phyloP scores from a whole-genome alignment of 2,329 filamentous ascomycete genomes.

The Colletotrichum cordylinicola region DNA sequence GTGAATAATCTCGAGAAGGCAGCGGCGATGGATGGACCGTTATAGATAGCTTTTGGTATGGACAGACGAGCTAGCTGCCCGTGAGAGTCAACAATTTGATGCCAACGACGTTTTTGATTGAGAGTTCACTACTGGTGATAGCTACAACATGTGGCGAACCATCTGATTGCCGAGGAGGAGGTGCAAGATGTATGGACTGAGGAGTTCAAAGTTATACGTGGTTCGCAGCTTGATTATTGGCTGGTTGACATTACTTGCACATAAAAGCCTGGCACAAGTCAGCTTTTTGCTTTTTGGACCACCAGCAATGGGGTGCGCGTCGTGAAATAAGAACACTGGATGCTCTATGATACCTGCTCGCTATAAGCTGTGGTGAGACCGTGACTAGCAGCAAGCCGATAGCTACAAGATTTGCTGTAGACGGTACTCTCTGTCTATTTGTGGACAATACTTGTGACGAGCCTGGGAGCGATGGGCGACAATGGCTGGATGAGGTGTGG shows the following conservation, averaged over 20 bases:
- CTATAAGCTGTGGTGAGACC: background rate
- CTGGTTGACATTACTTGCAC: fast-evolving
- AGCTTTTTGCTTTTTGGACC: background rate
- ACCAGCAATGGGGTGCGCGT: background rate
- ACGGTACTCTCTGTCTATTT: background rate
- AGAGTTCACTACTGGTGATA: background rate
- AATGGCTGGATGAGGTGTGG: background rate
- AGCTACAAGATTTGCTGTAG: background rate
- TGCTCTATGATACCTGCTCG: background rate
- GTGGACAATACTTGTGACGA: background rate
- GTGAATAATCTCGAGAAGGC: fast-evolving
- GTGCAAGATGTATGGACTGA: background rate
- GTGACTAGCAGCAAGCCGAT: background rate
- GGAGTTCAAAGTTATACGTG: background rate
- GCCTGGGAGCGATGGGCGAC: background rate
- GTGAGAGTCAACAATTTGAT: fast-evolving
- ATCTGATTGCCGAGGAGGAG: background rate
- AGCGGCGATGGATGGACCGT: background rate
- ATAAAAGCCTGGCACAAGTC: background rate
- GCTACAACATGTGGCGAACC: background rate
- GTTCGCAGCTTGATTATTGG: fast-evolving
- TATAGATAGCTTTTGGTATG: fast-evolving
- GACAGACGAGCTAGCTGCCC: background rate
- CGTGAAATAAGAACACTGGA: too few species aligned
- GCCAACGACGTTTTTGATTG: background rate